Evolutionary conservation across 805 yeast species (phyloP).

Genomic region (Candida rishiriensis): DNA sequence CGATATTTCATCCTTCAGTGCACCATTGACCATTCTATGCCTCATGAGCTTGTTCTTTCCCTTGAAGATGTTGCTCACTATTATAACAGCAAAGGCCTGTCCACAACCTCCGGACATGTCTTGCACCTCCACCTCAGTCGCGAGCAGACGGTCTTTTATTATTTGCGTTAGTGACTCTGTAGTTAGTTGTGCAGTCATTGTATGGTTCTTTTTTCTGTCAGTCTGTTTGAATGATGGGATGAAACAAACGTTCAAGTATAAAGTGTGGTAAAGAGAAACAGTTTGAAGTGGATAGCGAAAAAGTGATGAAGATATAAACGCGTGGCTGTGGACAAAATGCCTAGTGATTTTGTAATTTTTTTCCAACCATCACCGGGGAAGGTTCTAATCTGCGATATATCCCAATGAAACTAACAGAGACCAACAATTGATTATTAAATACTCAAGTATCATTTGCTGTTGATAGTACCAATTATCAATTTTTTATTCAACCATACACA

Average conservation of each 20-base stretch:
- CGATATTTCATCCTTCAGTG: conserved; percentile 80
- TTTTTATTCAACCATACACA: not conserved
- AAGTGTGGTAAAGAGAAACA: not conserved
- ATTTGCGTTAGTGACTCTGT: conserved; percentile 39
- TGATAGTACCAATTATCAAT: too few species aligned
- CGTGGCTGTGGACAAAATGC: too few species aligned
- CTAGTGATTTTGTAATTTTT: too few species aligned
- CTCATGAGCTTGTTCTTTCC: conserved; percentile 84
- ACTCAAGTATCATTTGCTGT: not conserved
- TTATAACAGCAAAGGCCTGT: conserved; percentile 91
- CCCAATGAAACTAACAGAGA: too few species aligned
- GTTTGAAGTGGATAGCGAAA: not conserved
- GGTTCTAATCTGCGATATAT: conserved; percentile 10
- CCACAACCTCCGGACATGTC: conserved; percentile 95
- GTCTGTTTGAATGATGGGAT: too few species aligned
- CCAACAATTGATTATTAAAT: not conserved
- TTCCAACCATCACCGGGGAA: not conserved
- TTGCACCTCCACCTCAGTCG: conserved; percentile 63
- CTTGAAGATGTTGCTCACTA: conserved; percentile 64
- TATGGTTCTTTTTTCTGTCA: too few species aligned
- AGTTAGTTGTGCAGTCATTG: conserved; percentile 15
- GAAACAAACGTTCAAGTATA: not conserved
- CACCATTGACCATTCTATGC: conserved; percentile 78
- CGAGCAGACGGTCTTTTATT: conserved; percentile 54
- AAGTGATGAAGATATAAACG: not conserved